A percentile compares a stretch with the other conserved stretches of the same genome.
phyloP scores from a whole-genome alignment of 495 filamentous ascomycete species.

The Hypoxylon fragiforme region DNA sequence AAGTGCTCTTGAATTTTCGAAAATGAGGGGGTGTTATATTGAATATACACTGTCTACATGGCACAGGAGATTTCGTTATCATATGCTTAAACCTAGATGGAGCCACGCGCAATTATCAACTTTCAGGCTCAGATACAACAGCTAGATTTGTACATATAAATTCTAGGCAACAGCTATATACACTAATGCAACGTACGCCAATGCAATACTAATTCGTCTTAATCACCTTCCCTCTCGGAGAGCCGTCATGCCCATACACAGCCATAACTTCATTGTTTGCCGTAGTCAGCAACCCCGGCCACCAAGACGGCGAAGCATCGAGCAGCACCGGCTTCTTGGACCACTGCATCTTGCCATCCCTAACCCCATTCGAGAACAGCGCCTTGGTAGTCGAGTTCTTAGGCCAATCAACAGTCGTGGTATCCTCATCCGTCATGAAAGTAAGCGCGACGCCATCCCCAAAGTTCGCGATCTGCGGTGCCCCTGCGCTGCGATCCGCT shows the following conservation, averaged over 20 bases:
- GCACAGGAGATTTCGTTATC: no score
- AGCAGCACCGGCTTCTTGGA: background rate
- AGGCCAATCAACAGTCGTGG: background rate
- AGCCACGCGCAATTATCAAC: no score
- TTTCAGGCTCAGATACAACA: no score
- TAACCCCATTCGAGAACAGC: background rate
- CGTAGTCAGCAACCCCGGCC: background rate
- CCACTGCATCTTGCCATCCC: background rate
- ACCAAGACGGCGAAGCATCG: background rate
- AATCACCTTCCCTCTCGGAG: background rate
- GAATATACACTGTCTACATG: no score
- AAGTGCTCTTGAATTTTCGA: no score
- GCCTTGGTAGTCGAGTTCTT: background rate
- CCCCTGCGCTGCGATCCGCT: background rate
- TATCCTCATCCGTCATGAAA: background rate
- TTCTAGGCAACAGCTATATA: no score
- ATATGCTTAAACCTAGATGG: no score
- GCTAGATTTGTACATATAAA: no score
- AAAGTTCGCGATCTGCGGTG: background rate
- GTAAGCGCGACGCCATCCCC: background rate
- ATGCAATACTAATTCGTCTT: background rate
- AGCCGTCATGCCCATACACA: background rate
- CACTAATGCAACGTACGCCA: no score
- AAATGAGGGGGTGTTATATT: no score
- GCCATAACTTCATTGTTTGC: background rate